Base-by-base conservation (phyloP, 257 asterid species). In the Solanum sitiens region DNA sequence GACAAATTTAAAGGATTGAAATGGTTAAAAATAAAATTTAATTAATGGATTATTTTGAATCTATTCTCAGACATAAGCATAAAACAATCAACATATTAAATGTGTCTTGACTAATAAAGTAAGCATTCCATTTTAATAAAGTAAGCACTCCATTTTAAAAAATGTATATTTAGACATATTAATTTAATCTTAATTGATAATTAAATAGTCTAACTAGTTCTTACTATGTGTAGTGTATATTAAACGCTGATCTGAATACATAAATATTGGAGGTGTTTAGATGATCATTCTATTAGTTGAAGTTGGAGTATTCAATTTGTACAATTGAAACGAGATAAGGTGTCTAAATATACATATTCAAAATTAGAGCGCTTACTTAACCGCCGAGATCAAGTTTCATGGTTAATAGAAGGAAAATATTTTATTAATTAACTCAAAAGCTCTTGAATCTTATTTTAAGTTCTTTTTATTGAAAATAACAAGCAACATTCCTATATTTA, bases 261-360 rank as follows among this genome's bases (percentile, higher is more conserved):
- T 59, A 59, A 59, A 53, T 20, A 3, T 59, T 20, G 0, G 5
- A 59, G 25, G 2, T 59, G 12, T 59, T 20, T 59, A 59, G 27
- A 59, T 59, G 25, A 59, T 20, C 2, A 59, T 59, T 59, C 20
- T 59, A 11, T 20, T 7, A 59, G 12, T 59, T 59, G 0, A 0
- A 21, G 6, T 8, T 59, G 0, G 0, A 21, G 6, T 8, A 2
- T 59, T 59, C 12, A 59, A 8, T 1, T 21, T 25, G 0, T 21
- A 59, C 27, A 59, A 59, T 21, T 59, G 13, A 59, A 59, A 59
- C 0, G 1, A 59, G 68, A 59, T 59, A 12, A 59, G 67, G 13
- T 21, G 2, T 59, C 27, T 63, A 63, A 11, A 63, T 63, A 15
- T 23, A 5, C 8, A 5, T 23, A 63, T 6, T 63, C 30, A 63